Conservation (phyloP, 345 rosid species). For the Linum tenue region DNA sequence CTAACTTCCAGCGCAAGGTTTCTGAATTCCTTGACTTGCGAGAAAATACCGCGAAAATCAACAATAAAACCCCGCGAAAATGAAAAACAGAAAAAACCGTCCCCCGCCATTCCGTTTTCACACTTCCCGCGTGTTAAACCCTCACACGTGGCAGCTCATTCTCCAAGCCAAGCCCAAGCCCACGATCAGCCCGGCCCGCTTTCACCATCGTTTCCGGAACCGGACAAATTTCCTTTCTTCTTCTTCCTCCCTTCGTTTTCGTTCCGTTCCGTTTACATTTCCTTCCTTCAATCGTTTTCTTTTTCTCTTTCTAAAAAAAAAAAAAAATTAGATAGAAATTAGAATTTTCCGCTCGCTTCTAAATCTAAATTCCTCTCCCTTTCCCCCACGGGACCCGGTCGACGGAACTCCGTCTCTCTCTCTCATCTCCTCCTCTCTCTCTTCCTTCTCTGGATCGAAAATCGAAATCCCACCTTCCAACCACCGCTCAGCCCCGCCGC, state of each 20-base stretch:
- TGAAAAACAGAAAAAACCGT: too few relatives aligned
- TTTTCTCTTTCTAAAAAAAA: slow-evolving; percentile 6
- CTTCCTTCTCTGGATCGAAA: not conserved
- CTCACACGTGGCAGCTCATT: slow-evolving; percentile 9
- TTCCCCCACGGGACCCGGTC: not conserved
- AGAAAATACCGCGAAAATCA: too few relatives aligned
- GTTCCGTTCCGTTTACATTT: not conserved
- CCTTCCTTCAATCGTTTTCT: not conserved
- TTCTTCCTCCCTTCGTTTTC: not conserved
- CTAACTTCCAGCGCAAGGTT: too few relatives aligned
- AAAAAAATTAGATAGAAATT: too few relatives aligned
- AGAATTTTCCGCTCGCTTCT: too few relatives aligned
- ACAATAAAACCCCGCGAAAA: too few relatives aligned
- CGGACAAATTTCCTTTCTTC: slow-evolving; percentile 6
- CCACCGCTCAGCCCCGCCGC: not conserved
- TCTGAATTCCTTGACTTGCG: too few relatives aligned
- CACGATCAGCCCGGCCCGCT: not conserved
- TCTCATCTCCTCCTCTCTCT: too few relatives aligned
- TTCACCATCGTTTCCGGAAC: not conserved
- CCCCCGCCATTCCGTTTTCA: too few relatives aligned
- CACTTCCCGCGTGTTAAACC: too few relatives aligned
- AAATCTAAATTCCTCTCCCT: not conserved
- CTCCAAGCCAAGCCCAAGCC: not conserved
- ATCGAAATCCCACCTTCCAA: not conserved
- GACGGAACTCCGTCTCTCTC: not conserved